Percentiles rank a stretch among this genome's conserved stretches.
Conservation (phyloP, 2,329 filamentous ascomycete species). For the Coniochaeta hoffmannii region DNA sequence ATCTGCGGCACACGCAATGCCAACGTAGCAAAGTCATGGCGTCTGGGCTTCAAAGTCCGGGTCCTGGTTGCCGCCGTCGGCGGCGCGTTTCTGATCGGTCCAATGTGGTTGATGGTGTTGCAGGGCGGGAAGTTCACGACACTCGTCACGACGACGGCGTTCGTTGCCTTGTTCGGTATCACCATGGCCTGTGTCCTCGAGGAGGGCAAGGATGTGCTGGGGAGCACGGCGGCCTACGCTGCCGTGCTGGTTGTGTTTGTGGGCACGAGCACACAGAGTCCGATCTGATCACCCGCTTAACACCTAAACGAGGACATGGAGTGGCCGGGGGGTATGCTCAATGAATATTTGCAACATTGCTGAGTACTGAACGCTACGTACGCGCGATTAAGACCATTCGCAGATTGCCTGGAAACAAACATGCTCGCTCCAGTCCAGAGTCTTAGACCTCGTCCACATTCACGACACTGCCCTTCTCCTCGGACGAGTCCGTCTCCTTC, state of each 20-base stretch:
- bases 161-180: conserved; percentile 12
- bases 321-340: too few species aligned
- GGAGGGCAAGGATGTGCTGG: conserved; percentile 10
- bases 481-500: conserved; percentile 1
- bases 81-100: conserved; percentile 12
- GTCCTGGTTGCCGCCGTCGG: conserved; percentile 4
- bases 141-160: conserved; percentile 10
- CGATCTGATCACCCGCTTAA: not conserved
- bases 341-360: too few species aligned
- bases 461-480: not conserved
- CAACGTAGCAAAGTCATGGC: conserved; percentile 1
- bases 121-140: conserved; percentile 4
- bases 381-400: too few species aligned
- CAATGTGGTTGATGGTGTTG: conserved; percentile 17
- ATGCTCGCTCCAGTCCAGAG: too few species aligned
- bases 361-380: too few species aligned
- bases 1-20: conserved; percentile 7
- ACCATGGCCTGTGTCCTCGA: conserved; percentile 10
- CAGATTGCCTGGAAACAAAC: too few species aligned
- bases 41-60: not conserved
- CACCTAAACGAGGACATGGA: too few species aligned
- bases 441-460: not conserved
- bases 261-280: not conserved
- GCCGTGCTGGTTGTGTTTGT: conserved; percentile 12
- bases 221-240: conserved; percentile 8